Conservation (phyloP, 2,329 filamentous ascomycete species). For the Cladophialophora carrionii region DNA sequence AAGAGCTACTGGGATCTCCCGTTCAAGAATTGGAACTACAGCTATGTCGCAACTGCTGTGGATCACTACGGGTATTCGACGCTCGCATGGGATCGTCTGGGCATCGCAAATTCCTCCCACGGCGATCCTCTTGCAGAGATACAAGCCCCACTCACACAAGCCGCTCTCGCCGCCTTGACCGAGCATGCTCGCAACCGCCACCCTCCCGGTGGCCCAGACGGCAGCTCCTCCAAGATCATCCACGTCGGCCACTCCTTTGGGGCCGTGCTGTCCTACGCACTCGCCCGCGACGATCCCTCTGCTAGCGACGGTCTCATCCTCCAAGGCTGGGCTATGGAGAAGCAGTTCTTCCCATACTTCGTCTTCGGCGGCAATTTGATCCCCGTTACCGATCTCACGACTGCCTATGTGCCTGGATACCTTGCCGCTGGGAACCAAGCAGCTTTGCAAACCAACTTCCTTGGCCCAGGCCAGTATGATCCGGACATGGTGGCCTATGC, state of each 20-base stretch:
- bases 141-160: slow-evolving; percentile 62
- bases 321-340: slow-evolving; percentile 62
- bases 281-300: slow-evolving; percentile 51
- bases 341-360: slow-evolving; percentile 49
- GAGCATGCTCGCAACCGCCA: slow-evolving; percentile 41
- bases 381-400: slow-evolving; percentile 43
- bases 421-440: slow-evolving; percentile 56
- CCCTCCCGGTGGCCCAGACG: slow-evolving; percentile 43
- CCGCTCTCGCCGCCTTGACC: slow-evolving; percentile 60
- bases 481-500: slow-evolving; percentile 54
- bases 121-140: slow-evolving; percentile 64
- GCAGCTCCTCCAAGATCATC: slow-evolving; percentile 48
- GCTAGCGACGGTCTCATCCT: slow-evolving; percentile 63
- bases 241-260: slow-evolving; percentile 68
- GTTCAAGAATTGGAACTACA: slow-evolving; percentile 64
- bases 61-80: slow-evolving; percentile 61
- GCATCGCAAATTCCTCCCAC: slow-evolving; percentile 62
- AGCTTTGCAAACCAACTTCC: slow-evolving; percentile 50
- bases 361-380: slow-evolving; percentile 28
- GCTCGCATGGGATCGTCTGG: slow-evolving; percentile 65
- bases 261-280: slow-evolving; percentile 60
- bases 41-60: slow-evolving; percentile 62
- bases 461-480: slow-evolving; percentile 59
- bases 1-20: slow-evolving; percentile 63
- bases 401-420: slow-evolving; percentile 59